Base-by-base conservation (phyloP, 2,329 filamentous ascomycete species). In the Ampelomyces quisqualis region DNA sequence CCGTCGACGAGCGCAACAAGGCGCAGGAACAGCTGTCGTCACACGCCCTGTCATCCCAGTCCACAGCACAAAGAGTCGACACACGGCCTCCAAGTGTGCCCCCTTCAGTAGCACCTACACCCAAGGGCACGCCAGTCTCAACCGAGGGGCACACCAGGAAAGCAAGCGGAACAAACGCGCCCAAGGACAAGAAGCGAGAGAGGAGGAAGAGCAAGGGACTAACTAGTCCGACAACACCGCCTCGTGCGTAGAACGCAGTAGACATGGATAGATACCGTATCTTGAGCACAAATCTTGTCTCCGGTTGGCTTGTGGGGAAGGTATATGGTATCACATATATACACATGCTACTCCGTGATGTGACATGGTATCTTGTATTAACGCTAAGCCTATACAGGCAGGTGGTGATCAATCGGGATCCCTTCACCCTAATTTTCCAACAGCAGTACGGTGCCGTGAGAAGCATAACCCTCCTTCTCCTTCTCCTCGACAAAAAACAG, bases 1-100 rank as follows among this genome's bases (percentile, higher is more conserved):
- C 66, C 7, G 62, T 76, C 7, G 68, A 71, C 44, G 71, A 72
- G 29, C 47, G 64, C 24, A 64, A 68, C 34, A 64, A 62, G 29
- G 67, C 67, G 2, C 63, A 70, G 41, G 65, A 60, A 34, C 58
- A 51, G 47, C n/a, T n/a, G n/a, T 45, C 51, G 7, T 43, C 46
- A 35, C 51, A 54, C 8, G 33, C 49, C 21, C 39, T 49, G 18
- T 32, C 49, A 15, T 38, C 40, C 11, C 58, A 53, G n/a, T 49
- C 49, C 9, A 19, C 28, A 0, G 29, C 40, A 17, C 26, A 21
- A 4, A 59, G 55, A 18, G 36, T 41, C 4, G 60, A 64, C 2
- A 51, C 53, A 10, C 54, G 55, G 13, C 36, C 50, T 3, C 34
- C 48, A 2, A 66, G 64, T 28, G 52, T 51, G 4, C 56, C 49